Base-by-base conservation (phyloP, 2,329 filamentous ascomycete genomes). In the Sclerotinia spermophila region DNA sequence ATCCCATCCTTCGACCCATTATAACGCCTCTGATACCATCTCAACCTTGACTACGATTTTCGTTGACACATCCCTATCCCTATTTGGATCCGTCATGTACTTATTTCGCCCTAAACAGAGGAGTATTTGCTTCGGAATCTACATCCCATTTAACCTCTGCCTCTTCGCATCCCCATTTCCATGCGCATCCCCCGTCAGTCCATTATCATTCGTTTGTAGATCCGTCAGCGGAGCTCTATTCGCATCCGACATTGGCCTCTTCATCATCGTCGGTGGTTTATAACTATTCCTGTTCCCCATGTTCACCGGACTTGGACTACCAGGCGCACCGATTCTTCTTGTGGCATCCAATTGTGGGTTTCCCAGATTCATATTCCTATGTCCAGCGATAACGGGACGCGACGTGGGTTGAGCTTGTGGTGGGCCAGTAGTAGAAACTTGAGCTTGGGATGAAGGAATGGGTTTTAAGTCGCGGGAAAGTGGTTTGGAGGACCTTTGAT, bases 401-500 rank as follows among this genome's bases (percentile, higher is more conserved):
- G 62, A 42, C 4, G 62, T 45, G 30, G 62, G 35, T 38, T 53
- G 62, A 15, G 35, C 45, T 53, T 82, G 84, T 11, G 82, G 79
- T 56, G 77, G 66, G 7, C 59, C 30, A 71, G 75, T 27, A 69
- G 44, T 71, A 13, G 64, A 40, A 65, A 73, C 71, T 33, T 81
- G 79, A 53, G 33, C 30, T 53, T 48, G 35, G 75, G 79, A 73
- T 70, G 77, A 71, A 66, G 84, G 79, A 0, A 88, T 82, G 71
- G 89, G 86, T 73, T 86, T 83, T 0, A 84, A 82, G 60, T 83
- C 84, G 73, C 85, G 86, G 5, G 85, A 86, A 2, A 97, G 82
- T 0, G 94, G 93, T 67, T 90, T 90, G 6, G 92, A 94, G 38
- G 72, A 90, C 33, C 83, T 89, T 78, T 96, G 93, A 77, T 97